Conservation (phyloP, 768 basidiomycete species). For the Multifurca ochricompacta region DNA sequence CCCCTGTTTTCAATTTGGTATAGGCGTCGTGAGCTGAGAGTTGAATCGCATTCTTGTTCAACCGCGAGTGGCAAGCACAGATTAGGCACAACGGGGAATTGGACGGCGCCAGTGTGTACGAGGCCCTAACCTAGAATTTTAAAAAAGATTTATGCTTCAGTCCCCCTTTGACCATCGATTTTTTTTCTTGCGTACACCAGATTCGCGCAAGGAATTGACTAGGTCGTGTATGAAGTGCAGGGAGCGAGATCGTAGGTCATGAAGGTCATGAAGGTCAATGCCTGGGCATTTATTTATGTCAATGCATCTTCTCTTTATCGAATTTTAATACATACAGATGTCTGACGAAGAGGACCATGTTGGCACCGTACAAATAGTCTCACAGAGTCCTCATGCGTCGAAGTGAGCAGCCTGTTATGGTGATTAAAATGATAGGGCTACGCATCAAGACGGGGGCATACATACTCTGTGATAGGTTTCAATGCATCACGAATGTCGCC, state of each 20-base stretch:
- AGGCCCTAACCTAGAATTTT: slow-evolving; percentile 45
- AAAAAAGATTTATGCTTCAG: slow-evolving; percentile 8
- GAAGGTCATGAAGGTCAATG: slow-evolving; percentile 60
- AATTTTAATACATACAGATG: slow-evolving; percentile 39
- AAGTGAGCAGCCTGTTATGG: slow-evolving; percentile 38
- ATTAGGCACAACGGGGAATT: slow-evolving; percentile 53
- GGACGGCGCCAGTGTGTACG: slow-evolving; percentile 56
- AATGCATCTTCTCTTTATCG: background rate
- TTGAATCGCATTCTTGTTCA: slow-evolving; percentile 36
- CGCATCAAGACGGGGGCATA: slow-evolving; percentile 4
- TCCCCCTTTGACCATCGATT: background rate
- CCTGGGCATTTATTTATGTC: slow-evolving; percentile 30
- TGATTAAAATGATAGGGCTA: slow-evolving; percentile 1
- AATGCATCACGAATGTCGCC: slow-evolving; percentile 50
- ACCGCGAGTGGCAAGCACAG: slow-evolving; percentile 41
- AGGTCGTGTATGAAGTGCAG: slow-evolving; percentile 59
- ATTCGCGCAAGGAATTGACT: slow-evolving; percentile 47
- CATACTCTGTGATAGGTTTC: slow-evolving; percentile 54
- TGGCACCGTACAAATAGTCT: slow-evolving; percentile 57
- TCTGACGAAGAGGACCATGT: slow-evolving; percentile 55
- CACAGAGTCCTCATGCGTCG: slow-evolving; percentile 37
- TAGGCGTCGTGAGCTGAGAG: slow-evolving; percentile 38
- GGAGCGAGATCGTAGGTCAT: slow-evolving; percentile 54
- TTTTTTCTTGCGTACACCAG: slow-evolving; percentile 42
- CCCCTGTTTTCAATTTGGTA: slow-evolving; percentile 35